Evolutionary conservation across 176 grass and related monocot species (phyloP), one percentile per base, ranked within the genome.

Genomic region (Raddia guianensis): DNA sequence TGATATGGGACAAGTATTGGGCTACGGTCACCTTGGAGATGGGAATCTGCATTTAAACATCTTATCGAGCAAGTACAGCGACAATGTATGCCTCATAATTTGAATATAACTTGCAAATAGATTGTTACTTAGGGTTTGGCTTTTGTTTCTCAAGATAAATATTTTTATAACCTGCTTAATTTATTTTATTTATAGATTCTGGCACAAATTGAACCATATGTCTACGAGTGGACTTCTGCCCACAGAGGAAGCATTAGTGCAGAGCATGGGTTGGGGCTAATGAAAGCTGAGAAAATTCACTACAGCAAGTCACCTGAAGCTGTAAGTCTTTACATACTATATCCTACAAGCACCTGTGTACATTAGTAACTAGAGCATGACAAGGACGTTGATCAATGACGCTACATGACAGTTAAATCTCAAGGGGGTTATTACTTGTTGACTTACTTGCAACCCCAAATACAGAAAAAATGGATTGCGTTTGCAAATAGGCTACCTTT

Each of bases 241-340:
- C 92, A 98, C 46, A 95, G 90, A 91, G 96, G 96, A 89, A 98
- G 96, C 84, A 88, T 98, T 68, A 98, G 92, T 73, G 90, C 96
- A 44, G 95, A 95, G 81, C 95, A 98, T 47, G 95, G 95, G 1
- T 80, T 95, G 80, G 95, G 95, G 49, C 79, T 89, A 82, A 98
- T 95, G 92, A 98, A 98, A 93, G 90, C 92, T 16, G 85, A 98
- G 67, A 95, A 98, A 71, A 98, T 98, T 83, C 90, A 93, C 68
- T 98, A 98, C 80, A 98, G 95, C 82, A 98, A 98, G 83, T 89
- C 95, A 68, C 42, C 86, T 42, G 95, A 94, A 87, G 91, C 90
- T 46, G 92, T 97, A 90, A 67, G 87, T 92, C 46, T 54, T 69
- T 61, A 69, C 53, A 49, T 80, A 59, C 18, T 56, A 43, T 20